phyloP scores from a whole-genome alignment of 2,329 filamentous ascomycete species.

The Diplodia sapinea region DNA sequence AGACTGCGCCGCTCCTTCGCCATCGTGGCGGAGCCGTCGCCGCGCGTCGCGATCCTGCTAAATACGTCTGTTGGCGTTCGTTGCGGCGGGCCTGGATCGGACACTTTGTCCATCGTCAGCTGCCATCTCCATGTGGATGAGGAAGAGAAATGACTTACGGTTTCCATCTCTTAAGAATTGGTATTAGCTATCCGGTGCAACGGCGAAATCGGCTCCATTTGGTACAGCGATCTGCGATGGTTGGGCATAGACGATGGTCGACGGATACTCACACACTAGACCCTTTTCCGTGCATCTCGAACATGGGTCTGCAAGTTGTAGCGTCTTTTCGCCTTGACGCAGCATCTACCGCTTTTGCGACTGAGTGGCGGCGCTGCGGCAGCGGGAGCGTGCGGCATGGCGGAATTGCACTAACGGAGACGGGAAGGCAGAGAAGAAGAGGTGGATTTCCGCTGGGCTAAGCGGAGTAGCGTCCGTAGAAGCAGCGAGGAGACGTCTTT shows the following conservation, averaged over 20 bases:
- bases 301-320: neutral
- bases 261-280: neutral
- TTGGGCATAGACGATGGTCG: neutral
- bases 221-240: neutral
- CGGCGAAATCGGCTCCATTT: neutral
- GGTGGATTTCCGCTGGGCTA: too few species aligned
- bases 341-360: too few species aligned
- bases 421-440: too few species aligned
- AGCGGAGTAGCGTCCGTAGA: too few species aligned
- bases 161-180: neutral
- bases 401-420: too few species aligned
- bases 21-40: too few species aligned
- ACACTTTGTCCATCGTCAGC: neutral
- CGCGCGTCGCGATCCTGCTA: too few species aligned
- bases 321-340: neutral
- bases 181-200: neutral
- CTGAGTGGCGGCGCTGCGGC: too few species aligned
- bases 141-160: neutral
- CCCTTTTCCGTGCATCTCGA: neutral
- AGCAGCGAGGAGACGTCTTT: too few species aligned
- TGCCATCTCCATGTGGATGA: neutral
- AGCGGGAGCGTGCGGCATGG: too few species aligned
- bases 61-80: fast-evolving
- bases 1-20: too few species aligned
- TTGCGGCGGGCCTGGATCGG: fast-evolving